Evolutionary conservation across 352 stramenopile genomes (phyloP).

Genomic region (Globisporangium ultimum): DNA sequence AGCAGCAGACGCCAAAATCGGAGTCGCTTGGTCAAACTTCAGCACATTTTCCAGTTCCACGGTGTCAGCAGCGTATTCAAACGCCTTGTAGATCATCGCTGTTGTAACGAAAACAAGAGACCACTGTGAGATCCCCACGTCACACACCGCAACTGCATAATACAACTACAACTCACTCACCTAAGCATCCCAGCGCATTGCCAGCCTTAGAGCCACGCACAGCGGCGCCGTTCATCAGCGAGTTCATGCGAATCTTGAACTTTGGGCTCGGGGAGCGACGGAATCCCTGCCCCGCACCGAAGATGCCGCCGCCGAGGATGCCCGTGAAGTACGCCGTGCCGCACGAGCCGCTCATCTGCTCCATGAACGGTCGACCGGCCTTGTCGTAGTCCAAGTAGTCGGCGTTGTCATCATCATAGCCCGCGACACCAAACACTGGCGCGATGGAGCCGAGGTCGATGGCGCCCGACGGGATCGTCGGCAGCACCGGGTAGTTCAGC

Average conservation of each 20-base stretch:
- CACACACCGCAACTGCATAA: slow-evolving; percentile 1
- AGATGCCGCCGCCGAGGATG: slow-evolving; percentile 73
- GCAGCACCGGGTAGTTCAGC: slow-evolving; percentile 69
- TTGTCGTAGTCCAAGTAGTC: slow-evolving; percentile 89
- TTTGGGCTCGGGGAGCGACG: slow-evolving; percentile 72
- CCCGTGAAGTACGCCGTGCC: slow-evolving; percentile 83
- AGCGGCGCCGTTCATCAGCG: slow-evolving; percentile 82
- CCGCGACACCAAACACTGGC: slow-evolving; percentile 81
- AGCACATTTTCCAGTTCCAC: slow-evolving; percentile 79
- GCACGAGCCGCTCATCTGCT: slow-evolving; percentile 77
- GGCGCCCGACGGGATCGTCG: slow-evolving; percentile 65
- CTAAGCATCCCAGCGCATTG: slow-evolving; percentile 78
- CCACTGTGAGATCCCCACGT: slow-evolving; percentile 12
- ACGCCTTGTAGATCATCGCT: slow-evolving; percentile 88
- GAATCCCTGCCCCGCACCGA: slow-evolving; percentile 68
- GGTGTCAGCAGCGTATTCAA: slow-evolving; percentile 78
- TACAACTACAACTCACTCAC: slow-evolving; percentile 24
- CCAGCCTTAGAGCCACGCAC: slow-evolving; percentile 80
- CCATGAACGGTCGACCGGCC: slow-evolving; percentile 77
- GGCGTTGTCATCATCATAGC: slow-evolving; percentile 67
- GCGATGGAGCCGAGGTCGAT: slow-evolving; percentile 83
- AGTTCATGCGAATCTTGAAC: slow-evolving; percentile 89
- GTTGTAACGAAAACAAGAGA: slow-evolving; percentile 20
- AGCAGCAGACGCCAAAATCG: slow-evolving; percentile 76
- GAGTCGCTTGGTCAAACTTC: slow-evolving; percentile 81